Evolutionary conservation across 306 rosid genomes (phyloP), one percentile per base, ranked within the genome.

Genomic region (Chamaecrista fasciculata): DNA sequence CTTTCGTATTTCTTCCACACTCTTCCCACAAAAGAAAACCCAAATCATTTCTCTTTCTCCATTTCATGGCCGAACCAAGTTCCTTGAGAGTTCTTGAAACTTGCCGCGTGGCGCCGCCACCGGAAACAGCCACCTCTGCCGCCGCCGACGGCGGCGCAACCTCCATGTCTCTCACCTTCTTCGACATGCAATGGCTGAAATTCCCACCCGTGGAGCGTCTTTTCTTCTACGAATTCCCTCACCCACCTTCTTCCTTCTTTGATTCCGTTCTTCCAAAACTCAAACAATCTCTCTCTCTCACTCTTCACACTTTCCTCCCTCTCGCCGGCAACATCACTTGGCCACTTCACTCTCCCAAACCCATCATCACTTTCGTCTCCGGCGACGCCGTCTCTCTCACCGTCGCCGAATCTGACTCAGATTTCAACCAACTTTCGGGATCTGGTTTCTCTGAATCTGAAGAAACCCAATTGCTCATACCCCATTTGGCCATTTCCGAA

Each of bases 371-470:
- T 0, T 65, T 19, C 16, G 52, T 21, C 14, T 8, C 12, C 4
- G 15, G 75, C 0, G 62, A 81, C 5, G 3, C 71, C 0, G 71
- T 80, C n/a, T n/a, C n/a, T n/a, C n/a, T n/a, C n/a, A n/a, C n/a
- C n/a, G n/a, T n/a, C n/a, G n/a, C n/a, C n/a, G n/a, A 80, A 33
- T 68, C 77, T 4, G 19, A 40, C 8, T 44, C 52, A 1, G 37
- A 70, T 19, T 69, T 69, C 37, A 2, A 49, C 63, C 61, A 39
- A 8, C 49, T 81, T 19, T 64, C 58, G 1, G 11, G 24, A 2
- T 28, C 43, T 16, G 1, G 18, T 7, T 21, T 15, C 10, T 8
- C n/a, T 20, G 60, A 53, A 25, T 60, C 75, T n/a, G 2, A 4
- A n/a, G n/a, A n/a, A n/a, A n/a, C n/a, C n/a, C n/a, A n/a, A n/a